Evolutionary conservation across 139 green algal genomes (phyloP), one percentile per base, ranked within the genome.

Genomic region (Tetradesmus lagerheimii): DNA sequence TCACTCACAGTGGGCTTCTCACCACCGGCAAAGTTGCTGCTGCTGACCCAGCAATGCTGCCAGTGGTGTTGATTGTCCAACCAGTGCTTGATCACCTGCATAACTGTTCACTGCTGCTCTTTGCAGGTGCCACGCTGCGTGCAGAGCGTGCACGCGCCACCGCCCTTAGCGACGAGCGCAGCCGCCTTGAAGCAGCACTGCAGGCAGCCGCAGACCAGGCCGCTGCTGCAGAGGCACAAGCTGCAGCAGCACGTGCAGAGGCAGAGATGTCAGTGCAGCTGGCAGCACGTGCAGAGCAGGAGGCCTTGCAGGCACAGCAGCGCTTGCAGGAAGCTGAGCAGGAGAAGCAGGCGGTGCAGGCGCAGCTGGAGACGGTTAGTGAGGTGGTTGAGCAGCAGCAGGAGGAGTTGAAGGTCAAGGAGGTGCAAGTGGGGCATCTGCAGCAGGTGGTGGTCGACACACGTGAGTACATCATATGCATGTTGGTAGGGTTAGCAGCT

Each of bases 341-440:
- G 18, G 64, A 80, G 39, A 64, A 62, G 29, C 57, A 88, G 38
- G 64, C 27, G 2, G 38, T 88, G 25, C 29, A 38, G 12, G 38
- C 75, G 64, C 37, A 80, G 83, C 83, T 88, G 38, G 25, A 81
- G 27, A 12, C 38, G 38, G 83, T 64, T 29, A 41, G 5, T 41
- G 83, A 80, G 62, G 83, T 80, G 39, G 83, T 80, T 8, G 64
- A 80, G 35, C 83, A 88, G 64, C 83, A 88, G 83, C 64, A 80
- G 64, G 38, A 67, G 83, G 31, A 50, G 35, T 57, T 87, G 82
- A 15, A 79, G 57, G 11, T 37, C 31, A 87, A 57, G 35, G 37
- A 82, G 76, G 37, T 80, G 64, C 83, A 88, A 64, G 64, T 88
- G 12, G 83, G 62, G 3, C 38, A 80, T 38, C 83, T 88, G 35